These are phyloP conservation scores for Prototheca stagnorum DNA, from an alignment of 163 green algal genomes.

Conservation along the genomic window DNA sequence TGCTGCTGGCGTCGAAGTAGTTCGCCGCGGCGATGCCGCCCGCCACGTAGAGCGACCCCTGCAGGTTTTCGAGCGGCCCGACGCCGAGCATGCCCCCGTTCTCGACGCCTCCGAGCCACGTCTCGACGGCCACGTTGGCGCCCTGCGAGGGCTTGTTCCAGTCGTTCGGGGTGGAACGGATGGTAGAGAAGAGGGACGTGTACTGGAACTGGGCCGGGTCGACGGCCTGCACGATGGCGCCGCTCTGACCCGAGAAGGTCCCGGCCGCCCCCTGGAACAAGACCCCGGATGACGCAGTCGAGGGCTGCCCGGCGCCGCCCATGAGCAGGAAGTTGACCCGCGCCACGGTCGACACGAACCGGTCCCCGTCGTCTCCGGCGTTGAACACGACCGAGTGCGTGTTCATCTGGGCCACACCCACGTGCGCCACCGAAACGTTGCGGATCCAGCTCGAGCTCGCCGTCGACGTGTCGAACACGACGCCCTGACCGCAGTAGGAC, in stretches of 20 bases:
- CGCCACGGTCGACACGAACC: neutral
- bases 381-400: constrained; percentile 2
- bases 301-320: neutral
- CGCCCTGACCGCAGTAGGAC: constrained; percentile 3
- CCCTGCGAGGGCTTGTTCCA: neutral
- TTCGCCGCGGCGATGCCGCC: neutral
- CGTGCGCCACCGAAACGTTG: neutral
- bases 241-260: neutral
- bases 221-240: constrained; percentile 4
- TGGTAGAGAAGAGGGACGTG: neutral
- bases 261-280: neutral
- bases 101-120: constrained; percentile 6
- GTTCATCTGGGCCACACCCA: constrained; percentile 6
- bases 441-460: neutral
- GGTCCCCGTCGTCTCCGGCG: neutral
- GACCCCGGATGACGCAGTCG: neutral
- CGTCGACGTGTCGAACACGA: constrained; percentile 2
- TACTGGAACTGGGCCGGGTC: constrained; percentile 9
- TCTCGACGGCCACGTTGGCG: constrained; percentile 2
- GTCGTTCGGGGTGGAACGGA: too few species aligned
- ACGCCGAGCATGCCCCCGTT: neutral
- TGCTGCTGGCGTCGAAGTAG: neutral
- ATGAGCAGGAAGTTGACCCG: constrained; percentile 10
- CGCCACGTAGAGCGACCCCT: neutral
- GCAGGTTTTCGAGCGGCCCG: neutral